Evolutionary conservation across 495 filamentous ascomycete genomes (phyloP).

Genomic region (Lentithecium fluviatile): DNA sequence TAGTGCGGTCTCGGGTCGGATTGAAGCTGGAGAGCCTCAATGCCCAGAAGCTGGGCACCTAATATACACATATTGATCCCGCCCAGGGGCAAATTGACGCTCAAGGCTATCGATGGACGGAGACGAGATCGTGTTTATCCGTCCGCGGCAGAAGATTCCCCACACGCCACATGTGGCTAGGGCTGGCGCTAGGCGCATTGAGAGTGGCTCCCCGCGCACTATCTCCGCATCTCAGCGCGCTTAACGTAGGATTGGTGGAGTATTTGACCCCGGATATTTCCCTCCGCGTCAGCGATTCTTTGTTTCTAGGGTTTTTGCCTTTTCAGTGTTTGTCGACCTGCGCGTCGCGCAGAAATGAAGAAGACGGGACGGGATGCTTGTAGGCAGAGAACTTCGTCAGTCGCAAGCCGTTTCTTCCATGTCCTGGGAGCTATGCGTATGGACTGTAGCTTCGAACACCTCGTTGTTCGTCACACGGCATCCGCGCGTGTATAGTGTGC

Average conservation of each 20-base stretch:
- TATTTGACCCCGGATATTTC: not conserved
- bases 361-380: too few relatives aligned
- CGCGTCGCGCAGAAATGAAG: too few relatives aligned
- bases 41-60: not conserved
- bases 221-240: not conserved
- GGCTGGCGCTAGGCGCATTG: not conserved
- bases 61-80: not conserved
- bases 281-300: too few relatives aligned
- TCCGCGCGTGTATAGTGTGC: too few relatives aligned
- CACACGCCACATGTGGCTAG: not conserved
- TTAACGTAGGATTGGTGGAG: not conserved
- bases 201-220: not conserved
- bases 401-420: too few relatives aligned
- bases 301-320: too few relatives aligned
- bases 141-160: not conserved
- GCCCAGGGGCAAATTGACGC: not conserved
- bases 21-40: not conserved
- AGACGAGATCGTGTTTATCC: not conserved
- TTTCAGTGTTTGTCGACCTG: too few relatives aligned
- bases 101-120: not conserved
- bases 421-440: too few relatives aligned
- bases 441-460: too few relatives aligned
- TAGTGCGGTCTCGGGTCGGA: not conserved
- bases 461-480: too few relatives aligned
- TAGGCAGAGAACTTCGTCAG: too few relatives aligned